Conservation (phyloP, 495 filamentous ascomycete genomes). For the Paragyromitra xinjiangensis region DNA sequence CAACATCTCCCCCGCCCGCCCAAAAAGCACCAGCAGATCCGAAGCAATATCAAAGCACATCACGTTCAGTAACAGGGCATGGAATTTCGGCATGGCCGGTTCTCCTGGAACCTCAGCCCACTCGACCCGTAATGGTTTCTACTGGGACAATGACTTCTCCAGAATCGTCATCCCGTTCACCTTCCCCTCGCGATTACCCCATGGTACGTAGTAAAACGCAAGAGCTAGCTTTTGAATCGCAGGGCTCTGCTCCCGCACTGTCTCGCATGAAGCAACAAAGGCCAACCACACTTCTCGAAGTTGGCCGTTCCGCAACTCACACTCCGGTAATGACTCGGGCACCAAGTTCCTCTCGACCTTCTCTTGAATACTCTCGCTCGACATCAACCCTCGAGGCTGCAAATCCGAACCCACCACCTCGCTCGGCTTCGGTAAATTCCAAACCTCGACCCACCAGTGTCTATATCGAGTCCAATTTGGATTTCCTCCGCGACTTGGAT, state of each 20-base stretch:
- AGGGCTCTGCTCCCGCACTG: conserved; percentile 26
- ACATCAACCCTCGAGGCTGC: conserved; percentile 66
- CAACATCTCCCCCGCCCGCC: conserved; percentile 55
- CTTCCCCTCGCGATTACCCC: conserved; percentile 54
- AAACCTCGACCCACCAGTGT: conserved; percentile 76
- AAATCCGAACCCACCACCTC: conserved; percentile 63
- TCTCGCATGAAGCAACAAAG: conserved; percentile 46
- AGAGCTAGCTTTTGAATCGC: conserved; percentile 44
- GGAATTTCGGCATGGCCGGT: conserved; percentile 42
- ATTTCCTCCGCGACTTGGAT: conserved; percentile 70
- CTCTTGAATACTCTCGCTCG: conserved; percentile 77
- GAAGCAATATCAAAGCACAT: conserved; percentile 43
- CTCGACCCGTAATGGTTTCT: conserved; percentile 80
- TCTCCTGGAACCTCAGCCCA: conserved; percentile 61
- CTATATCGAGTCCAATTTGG: conserved; percentile 79
- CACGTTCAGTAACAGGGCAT: conserved; percentile 47
- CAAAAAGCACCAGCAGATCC: conserved; percentile 13
- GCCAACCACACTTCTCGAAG: conserved; percentile 61
- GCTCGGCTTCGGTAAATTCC: conserved; percentile 73
- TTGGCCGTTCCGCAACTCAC: conserved; percentile 63
- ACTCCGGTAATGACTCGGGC: conserved; percentile 34
- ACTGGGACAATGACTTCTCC: conserved; percentile 91
- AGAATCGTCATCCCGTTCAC: conserved; percentile 59
- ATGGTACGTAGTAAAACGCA: conserved; percentile 49
- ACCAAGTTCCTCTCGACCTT: conserved; percentile 78